Conservation (phyloP, 441 rosid genomes). For the Isatis lusitanica region DNA sequence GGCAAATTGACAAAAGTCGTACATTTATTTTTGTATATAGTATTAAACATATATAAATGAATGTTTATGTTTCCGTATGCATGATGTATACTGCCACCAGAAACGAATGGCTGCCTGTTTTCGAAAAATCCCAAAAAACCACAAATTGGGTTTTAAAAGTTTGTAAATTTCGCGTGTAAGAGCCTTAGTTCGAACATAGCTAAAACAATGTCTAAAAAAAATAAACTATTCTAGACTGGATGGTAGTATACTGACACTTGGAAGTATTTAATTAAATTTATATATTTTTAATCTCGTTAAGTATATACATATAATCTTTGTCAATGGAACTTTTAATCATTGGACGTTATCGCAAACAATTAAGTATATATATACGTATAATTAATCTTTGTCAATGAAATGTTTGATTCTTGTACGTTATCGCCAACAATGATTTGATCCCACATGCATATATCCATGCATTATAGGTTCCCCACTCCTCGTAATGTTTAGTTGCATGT, state of each 20-base stretch:
- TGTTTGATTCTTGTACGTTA: conserved; percentile 21
- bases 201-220: not conserved
- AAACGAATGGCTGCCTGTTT: conserved; percentile 14
- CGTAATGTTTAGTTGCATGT: conserved; percentile 17
- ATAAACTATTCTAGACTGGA: not conserved
- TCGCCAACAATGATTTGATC: conserved; percentile 28
- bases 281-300: not conserved
- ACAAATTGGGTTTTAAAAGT: not conserved
- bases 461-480: not conserved
- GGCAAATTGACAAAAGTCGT: conserved; percentile 23
- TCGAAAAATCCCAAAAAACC: not conserved
- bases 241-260: conserved; percentile 8
- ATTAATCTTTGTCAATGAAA: conserved; percentile 6
- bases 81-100: conserved; percentile 20
- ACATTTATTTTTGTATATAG: not conserved
- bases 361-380: not conserved
- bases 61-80: conserved; percentile 10
- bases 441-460: conserved; percentile 1
- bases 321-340: not conserved
- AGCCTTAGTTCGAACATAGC: not conserved
- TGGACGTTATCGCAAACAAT: conserved; percentile 22
- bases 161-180: not conserved
- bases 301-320: not conserved
- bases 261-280: not conserved
- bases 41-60: conserved; percentile 1